These are phyloP conservation scores for Fraxinus greggii DNA, from an alignment of 305 asterid species.

Conservation along the genomic window DNA sequence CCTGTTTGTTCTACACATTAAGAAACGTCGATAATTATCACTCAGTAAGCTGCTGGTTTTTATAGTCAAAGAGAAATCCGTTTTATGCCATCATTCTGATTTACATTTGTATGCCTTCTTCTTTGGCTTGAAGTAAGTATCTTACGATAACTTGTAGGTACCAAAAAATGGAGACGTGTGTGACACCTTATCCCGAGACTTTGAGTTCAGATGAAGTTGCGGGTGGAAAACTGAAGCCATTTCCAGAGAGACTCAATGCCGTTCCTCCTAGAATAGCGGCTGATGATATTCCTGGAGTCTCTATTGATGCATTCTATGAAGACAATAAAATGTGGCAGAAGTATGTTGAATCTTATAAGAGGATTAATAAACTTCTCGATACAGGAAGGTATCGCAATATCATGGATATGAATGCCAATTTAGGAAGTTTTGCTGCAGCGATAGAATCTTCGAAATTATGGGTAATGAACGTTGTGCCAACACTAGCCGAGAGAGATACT, in stretches of 20 bases:
- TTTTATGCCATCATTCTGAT: neutral
- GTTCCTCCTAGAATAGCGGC: constrained; percentile 43
- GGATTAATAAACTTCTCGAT: constrained; percentile 36
- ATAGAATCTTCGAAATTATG: constrained; percentile 42
- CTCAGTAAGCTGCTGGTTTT: neutral
- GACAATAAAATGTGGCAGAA: constrained; percentile 43
- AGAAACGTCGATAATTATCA: neutral
- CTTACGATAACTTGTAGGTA: constrained; percentile 29
- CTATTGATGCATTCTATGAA: constrained; percentile 35
- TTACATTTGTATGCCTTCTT: neutral
- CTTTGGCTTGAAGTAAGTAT: neutral
- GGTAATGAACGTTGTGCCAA: constrained; percentile 55
- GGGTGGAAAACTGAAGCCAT: constrained; percentile 41
- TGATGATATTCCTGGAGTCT: constrained; percentile 36
- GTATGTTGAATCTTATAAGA: constrained; percentile 42
- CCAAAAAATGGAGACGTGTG: constrained; percentile 47
- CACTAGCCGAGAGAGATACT: constrained; percentile 37
- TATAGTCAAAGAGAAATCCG: neutral
- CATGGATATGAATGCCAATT: constrained; percentile 50
- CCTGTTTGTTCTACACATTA: neutral
- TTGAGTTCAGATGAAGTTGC: constrained; percentile 37
- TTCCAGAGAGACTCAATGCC: constrained; percentile 40
- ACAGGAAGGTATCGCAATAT: constrained; percentile 41
- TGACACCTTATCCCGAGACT: constrained; percentile 35
- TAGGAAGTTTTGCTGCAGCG: constrained; percentile 50